A percentile compares a stretch with the other conserved stretches of the same genome.
phyloP scores from a whole-genome alignment of 2,329 filamentous ascomycete genomes.

The Xylariaceae sp. region DNA sequence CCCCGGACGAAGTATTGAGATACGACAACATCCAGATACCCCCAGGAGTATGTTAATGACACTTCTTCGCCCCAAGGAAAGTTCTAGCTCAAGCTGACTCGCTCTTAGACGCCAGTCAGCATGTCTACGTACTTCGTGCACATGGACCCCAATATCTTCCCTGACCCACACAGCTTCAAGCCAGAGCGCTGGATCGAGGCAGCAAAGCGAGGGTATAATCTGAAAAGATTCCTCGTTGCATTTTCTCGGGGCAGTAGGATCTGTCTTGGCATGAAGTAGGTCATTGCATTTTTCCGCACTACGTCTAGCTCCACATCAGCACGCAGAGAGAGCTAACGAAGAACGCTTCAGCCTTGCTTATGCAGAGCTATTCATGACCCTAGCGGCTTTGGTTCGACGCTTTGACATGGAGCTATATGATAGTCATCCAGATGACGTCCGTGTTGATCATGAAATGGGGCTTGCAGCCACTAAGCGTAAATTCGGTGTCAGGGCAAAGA shows the following conservation, averaged over 20 bases:
- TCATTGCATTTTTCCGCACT: no score
- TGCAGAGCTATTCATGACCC: no score
- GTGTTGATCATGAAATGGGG: no score
- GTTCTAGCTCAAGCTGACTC: not conserved
- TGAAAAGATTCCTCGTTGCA: constrained; percentile 2
- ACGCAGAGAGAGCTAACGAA: no score
- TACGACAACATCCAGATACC: not conserved
- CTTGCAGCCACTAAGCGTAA: no score
- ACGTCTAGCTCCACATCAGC: no score
- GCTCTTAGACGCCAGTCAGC: constrained; percentile 1
- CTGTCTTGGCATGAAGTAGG: constrained; percentile 9
- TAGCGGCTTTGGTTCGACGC: no score
- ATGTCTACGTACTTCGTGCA: not conserved
- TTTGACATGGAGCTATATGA: no score
- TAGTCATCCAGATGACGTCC: no score
- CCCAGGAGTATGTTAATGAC: not conserved
- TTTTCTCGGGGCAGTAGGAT: constrained; percentile 1
- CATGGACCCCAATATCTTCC: constrained; percentile 3
- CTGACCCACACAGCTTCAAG: constrained; percentile 2
- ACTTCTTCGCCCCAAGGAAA: not conserved
- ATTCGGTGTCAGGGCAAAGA: no score
- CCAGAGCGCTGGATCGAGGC: constrained; percentile 10
- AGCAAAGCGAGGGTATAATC: not conserved
- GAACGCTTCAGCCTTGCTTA: no score
- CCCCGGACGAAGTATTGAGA: not conserved